phyloP scores from a whole-genome alignment of 2,329 filamentous ascomycete species.

The Verticillium nonalfalfae region DNA sequence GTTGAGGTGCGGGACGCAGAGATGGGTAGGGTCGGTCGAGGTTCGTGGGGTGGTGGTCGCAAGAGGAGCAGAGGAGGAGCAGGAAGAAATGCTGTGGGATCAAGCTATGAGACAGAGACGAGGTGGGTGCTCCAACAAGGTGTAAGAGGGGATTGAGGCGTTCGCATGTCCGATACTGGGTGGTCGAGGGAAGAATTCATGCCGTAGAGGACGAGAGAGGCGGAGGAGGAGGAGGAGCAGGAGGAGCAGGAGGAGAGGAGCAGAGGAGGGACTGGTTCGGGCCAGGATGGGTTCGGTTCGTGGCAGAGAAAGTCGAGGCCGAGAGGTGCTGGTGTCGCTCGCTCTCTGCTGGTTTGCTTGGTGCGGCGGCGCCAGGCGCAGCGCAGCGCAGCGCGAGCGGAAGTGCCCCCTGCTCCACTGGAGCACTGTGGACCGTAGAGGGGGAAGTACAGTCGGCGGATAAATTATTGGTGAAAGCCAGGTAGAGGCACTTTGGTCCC shows the following conservation, averaged over 20 bases:
- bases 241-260: slow-evolving; percentile 5
- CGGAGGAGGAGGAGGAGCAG: slow-evolving; percentile 5
- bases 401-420: not conserved
- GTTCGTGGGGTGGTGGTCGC: slow-evolving; percentile 9
- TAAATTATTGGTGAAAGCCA: not conserved
- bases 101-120: slow-evolving; percentile 10
- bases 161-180: slow-evolving; percentile 12
- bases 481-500: not conserved
- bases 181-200: slow-evolving; percentile 6
- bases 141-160: slow-evolving; percentile 8
- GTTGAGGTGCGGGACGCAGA: slow-evolving; percentile 13
- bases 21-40: slow-evolving; percentile 11
- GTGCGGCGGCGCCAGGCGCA: not conserved
- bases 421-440: not conserved
- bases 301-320: slow-evolving; percentile 3
- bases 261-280: slow-evolving; percentile 7
- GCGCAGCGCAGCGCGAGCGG: not conserved
- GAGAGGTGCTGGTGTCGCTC: not conserved
- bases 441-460: not conserved
- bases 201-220: slow-evolving; percentile 7
- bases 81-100: slow-evolving; percentile 12
- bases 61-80: slow-evolving; percentile 2
- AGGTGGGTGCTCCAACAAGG: slow-evolving; percentile 10
- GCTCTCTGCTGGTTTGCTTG: not conserved
- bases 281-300: slow-evolving; percentile 7